Conservation (phyloP, 1,139 yeast species). For the Insectozyma bohioensis region DNA sequence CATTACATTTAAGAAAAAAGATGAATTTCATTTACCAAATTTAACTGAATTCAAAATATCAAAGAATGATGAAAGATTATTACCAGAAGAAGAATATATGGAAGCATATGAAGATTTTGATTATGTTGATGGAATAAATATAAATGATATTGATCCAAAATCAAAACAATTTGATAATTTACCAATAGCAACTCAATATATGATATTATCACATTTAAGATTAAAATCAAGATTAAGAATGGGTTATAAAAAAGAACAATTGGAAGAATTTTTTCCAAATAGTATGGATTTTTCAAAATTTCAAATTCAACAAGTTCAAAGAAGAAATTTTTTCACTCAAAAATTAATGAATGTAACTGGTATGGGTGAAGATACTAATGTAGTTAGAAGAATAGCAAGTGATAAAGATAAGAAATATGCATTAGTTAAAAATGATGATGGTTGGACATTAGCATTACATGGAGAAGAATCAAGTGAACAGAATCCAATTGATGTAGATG, state of each 20-base stretch:
- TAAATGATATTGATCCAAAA: slow-evolving; percentile 68
- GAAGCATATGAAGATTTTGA: slow-evolving; percentile 62
- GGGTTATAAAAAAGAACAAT: slow-evolving; percentile 90
- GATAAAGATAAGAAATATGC: slow-evolving; percentile 78
- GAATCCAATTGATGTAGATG: slow-evolving; percentile 47
- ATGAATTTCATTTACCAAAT: slow-evolving; percentile 85
- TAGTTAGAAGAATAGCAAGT: slow-evolving; percentile 72
- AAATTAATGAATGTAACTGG: slow-evolving; percentile 83
- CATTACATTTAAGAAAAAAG: slow-evolving; percentile 43
- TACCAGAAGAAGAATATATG: slow-evolving; percentile 71
- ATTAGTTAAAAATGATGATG: slow-evolving; percentile 73
- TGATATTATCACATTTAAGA: slow-evolving; percentile 79
- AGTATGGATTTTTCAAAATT: slow-evolving; percentile 89
- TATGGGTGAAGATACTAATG: slow-evolving; percentile 60
- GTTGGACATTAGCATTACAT: slow-evolving; percentile 78
- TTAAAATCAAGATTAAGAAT: slow-evolving; percentile 85
- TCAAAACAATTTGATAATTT: slow-evolving; percentile 62
- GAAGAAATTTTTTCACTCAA: slow-evolving; percentile 88
- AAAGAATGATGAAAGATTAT: slow-evolving; percentile 64
- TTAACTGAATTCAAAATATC: slow-evolving; percentile 40
- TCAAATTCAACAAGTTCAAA: slow-evolving; percentile 90
- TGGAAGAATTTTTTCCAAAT: slow-evolving; percentile 76
- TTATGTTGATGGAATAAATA: slow-evolving; percentile 68
- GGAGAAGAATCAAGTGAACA: slow-evolving; percentile 34
- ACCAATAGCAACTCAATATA: slow-evolving; percentile 85